Percentiles rank a stretch among this genome's conserved stretches.
Conservation (phyloP, 23 red algal genomes). For the Cyanidiococcus yangmingshanensis region DNA sequence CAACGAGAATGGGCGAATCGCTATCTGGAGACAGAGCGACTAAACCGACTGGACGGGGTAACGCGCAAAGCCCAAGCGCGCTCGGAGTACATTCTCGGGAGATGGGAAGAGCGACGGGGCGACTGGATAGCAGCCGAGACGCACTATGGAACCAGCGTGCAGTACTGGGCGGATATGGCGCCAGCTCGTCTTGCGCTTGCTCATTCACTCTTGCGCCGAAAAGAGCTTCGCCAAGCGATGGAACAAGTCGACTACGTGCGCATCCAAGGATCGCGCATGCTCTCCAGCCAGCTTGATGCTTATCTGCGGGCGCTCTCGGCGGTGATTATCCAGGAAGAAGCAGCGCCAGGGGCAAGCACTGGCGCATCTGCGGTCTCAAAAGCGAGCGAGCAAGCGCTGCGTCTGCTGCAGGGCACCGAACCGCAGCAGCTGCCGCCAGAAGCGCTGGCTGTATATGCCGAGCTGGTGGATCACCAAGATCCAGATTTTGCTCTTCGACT, state of each 20-base stretch:
- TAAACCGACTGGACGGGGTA: background rate
- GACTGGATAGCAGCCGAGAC: background rate
- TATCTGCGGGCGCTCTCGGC: background rate
- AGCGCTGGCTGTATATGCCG: background rate
- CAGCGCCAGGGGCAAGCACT: background rate
- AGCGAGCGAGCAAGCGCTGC: background rate
- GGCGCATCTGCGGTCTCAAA: background rate
- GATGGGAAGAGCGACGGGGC: background rate
- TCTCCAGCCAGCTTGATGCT: background rate
- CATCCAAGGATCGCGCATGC: background rate
- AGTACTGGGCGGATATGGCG: background rate
- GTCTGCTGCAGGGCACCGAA: background rate
- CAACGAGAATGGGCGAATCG: background rate
- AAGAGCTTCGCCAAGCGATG: background rate
- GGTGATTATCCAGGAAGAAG: background rate
- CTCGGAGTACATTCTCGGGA: background rate
- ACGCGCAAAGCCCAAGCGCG: background rate
- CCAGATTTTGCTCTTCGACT: background rate
- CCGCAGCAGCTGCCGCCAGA: background rate
- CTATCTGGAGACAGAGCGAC: background rate
- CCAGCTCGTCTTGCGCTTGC: background rate
- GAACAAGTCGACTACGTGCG: background rate
- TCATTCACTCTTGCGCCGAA: background rate
- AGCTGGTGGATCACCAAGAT: background rate
- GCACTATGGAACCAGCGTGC: slow-evolving; percentile 6